Base-by-base conservation (phyloP, 441 rosid genomes). In the Metrosideros polymorpha region DNA sequence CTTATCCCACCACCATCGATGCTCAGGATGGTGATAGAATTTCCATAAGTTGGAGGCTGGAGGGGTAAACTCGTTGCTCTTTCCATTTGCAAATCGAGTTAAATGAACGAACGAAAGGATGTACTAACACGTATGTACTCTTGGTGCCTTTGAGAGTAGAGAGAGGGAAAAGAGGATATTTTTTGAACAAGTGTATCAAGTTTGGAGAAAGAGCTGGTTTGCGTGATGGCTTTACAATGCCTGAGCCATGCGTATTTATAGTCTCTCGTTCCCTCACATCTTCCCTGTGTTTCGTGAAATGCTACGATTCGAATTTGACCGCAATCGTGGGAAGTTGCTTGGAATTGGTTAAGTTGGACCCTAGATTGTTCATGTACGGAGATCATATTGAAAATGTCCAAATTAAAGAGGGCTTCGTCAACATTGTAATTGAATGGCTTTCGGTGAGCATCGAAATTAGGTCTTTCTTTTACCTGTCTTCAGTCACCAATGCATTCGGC, bases 1-100 rank as follows among this genome's bases (percentile, higher is more conserved):
- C 94, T 90, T 43, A 94, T 87, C 9, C 95, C 95, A 51, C 95
- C 96, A 50, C 95, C 96, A 83, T 94, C 94, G 66, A 94, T 91
- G 91, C 96, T 93, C 35, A 94, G 93, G 79, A 94, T 87, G 7
- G 95, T 93, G 75, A 94, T 87, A 30, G 90, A 89, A 85, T 92
- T 87, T 83, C 95, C 98, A 17, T 85, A 90, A 50, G 94, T 90
- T 45, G 98, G 96, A 83, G 94, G 95, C 12, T 91, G 92, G 1
- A 91, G 63, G 19, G 93, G 87, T 42, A 90, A 39, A 51, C 85
- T 83, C 79, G 43, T 88, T 83, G 89, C 75, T 76, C 88, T 85
- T 47, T 90, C 88, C 86, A 86, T 86, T 55, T 30, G 24, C 22
- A 32, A n/a, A 54, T 2, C 1, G 12, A 32, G 45, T 32, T 51